Evolutionary conservation across 108 stramenopile species (phyloP), one percentile per base, ranked within the genome.

Genomic region (Chaetoceros tenuissimus): DNA sequence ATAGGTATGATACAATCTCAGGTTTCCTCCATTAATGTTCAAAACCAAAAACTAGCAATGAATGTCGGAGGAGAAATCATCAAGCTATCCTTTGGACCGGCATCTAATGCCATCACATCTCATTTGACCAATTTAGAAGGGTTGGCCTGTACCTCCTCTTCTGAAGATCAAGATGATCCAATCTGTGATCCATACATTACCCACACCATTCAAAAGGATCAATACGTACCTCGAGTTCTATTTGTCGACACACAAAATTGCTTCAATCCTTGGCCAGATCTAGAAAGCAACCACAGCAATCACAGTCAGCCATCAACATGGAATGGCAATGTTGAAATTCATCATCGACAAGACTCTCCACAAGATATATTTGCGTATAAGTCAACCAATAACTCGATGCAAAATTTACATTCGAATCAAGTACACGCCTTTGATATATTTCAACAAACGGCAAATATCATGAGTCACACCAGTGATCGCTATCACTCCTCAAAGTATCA

Each of bases 111-210:
- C 44, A 59, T 89, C 17, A 64, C 87, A 31, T 77, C 87, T 0
- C 87, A 89, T 57, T 68, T 78, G 22, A 54, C 76, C 59, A 89
- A 89, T 58, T 63, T 89, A 3, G 74, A 89, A 50, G 87, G 87
- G 13, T 55, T 89, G 46, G 76, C 81, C 19, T 73, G 68, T 24
- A 89, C 84, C 29, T 52, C 72, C 17, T 40, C 65, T 19, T 59
- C 56, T 10, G 26, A 59, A n/a, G 46, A 51, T 44, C 29, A 48
- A 28, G 50, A 60, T n/a, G 50, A 66, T 23, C 24, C 68, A 7
- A 66, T 67, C 8, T 88, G 86, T 51, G 82, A 87, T 65, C 67
- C 80, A 3, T 34, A 43, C 27, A 61, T 77, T 22, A 84, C 82
- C 0, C 85, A 81, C 57, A 61, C 50, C n/a, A 26, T 64, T 18